Conservation (phyloP, 768 basidiomycete genomes). For the Collybiopsis confluens region DNA sequence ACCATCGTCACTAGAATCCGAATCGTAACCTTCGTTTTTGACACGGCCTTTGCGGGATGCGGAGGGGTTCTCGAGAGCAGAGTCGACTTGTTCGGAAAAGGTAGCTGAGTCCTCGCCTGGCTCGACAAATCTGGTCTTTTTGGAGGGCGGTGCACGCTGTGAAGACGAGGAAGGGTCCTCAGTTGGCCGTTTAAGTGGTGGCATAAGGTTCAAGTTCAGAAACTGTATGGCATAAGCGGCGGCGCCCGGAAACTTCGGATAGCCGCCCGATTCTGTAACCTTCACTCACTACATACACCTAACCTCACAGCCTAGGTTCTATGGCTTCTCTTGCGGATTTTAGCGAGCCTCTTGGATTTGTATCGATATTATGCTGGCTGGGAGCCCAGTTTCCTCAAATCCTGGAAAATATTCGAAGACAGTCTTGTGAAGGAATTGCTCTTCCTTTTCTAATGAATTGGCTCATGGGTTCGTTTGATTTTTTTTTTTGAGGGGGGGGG, state of each 20-base stretch:
- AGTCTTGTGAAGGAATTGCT: slow-evolving; percentile 87
- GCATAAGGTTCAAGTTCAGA: slow-evolving; percentile 26
- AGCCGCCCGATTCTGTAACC: no score
- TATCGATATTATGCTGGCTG: slow-evolving; percentile 77
- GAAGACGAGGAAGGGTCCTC: slow-evolving; percentile 27
- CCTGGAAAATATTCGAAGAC: slow-evolving; percentile 66
- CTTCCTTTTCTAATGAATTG: slow-evolving; percentile 92
- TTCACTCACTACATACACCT: no score
- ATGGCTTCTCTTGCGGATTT: slow-evolving; percentile 21
- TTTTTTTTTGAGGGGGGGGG: neutral
- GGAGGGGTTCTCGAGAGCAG: slow-evolving; percentile 63
- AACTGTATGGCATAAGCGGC: no score
- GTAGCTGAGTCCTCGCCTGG: slow-evolving; percentile 69
- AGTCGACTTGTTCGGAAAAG: slow-evolving; percentile 78
- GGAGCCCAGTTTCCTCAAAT: slow-evolving; percentile 90
- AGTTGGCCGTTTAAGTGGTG: slow-evolving; percentile 40
- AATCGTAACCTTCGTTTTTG: slow-evolving; percentile 85
- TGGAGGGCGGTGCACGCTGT: slow-evolving; percentile 33
- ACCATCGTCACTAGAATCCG: slow-evolving; percentile 91
- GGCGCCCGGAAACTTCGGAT: no score
- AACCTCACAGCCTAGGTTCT: neutral
- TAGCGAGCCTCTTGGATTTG: slow-evolving; percentile 67
- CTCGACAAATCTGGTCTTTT: slow-evolving; percentile 79
- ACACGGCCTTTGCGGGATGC: slow-evolving; percentile 66
- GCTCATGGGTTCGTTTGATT: slow-evolving; percentile 55